Percentiles rank a stretch among this genome's conserved stretches.
phyloP scores from a whole-genome alignment of 1,284 basidiomycete species.

The Ustilago xerochloae region DNA sequence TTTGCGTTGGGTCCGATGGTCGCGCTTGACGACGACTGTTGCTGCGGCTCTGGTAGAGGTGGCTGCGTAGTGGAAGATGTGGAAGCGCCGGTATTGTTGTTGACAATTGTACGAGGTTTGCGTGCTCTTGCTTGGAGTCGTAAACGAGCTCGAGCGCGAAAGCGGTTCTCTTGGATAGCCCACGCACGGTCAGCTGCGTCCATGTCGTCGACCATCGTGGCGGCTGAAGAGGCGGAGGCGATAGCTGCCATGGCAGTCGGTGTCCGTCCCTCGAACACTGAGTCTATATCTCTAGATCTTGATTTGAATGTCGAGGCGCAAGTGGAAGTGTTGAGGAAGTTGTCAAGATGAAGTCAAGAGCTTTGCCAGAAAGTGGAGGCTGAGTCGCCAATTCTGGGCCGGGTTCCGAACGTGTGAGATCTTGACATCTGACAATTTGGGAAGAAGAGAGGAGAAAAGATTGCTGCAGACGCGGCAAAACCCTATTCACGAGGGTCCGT shows the following conservation, averaged over 20 bases:
- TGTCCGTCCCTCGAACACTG: neutral
- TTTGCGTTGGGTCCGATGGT: constrained; percentile 50
- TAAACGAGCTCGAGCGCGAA: constrained; percentile 32
- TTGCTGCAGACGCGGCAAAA: no score
- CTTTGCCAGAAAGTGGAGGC: constrained; percentile 34
- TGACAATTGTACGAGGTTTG: constrained; percentile 14
- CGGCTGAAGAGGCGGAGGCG: constrained; percentile 9
- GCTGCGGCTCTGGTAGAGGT: neutral
- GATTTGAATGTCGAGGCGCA: no score
- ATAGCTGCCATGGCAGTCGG: constrained; percentile 23
- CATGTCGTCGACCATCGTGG: constrained; percentile 25
- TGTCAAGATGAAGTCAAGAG: neutral
- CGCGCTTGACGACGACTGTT: neutral
- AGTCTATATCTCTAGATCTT: no score
- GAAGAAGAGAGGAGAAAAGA: neutral
- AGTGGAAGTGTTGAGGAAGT: no score
- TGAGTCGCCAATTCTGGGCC: constrained; percentile 15
- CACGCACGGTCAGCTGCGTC: constrained; percentile 39
- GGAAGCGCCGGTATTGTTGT: constrained; percentile 7
- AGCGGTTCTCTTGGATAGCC: constrained; percentile 43
- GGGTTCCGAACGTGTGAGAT: neutral
- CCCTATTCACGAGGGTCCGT: neutral
- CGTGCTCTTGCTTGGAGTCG: constrained; percentile 37
- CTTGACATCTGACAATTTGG: neutral
- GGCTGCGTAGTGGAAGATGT: constrained; percentile 4